phyloP scores from a whole-genome alignment of 768 basidiomycete species.

The Suillus cothurnatus region DNA sequence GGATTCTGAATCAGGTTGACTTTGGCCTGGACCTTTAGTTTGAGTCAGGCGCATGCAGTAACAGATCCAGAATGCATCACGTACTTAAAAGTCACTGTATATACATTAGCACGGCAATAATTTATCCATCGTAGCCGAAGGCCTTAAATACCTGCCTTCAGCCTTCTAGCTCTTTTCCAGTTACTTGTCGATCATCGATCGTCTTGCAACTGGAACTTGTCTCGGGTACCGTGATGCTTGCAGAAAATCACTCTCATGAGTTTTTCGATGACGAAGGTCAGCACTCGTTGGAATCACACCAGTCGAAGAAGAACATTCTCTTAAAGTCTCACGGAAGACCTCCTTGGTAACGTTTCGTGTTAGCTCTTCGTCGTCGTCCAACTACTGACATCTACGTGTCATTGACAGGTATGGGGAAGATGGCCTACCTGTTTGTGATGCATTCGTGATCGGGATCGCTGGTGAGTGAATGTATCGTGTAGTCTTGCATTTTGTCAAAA shows the following conservation, averaged over 20 bases:
- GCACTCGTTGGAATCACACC: slow-evolving; percentile 23
- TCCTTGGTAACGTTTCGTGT: slow-evolving; percentile 59
- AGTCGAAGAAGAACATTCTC: slow-evolving; percentile 68
- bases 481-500: not conserved
- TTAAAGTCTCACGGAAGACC: slow-evolving; percentile 84
- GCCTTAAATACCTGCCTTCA: slow-evolving; percentile 27
- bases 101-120: not conserved
- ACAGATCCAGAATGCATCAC: not conserved
- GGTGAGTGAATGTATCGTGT: slow-evolving; percentile 45
- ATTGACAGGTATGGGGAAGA: slow-evolving; percentile 73
- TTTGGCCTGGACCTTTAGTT: not conserved
- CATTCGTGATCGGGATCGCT: slow-evolving; percentile 84
- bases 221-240: slow-evolving; percentile 22
- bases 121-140: slow-evolving; percentile 28
- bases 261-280: slow-evolving; percentile 24
- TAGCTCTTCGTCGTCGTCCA: slow-evolving; percentile 5
- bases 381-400: slow-evolving; percentile 18
- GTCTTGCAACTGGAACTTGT: not conserved
- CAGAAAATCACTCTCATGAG: slow-evolving; percentile 26
- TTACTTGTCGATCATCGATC: not conserved
- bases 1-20: not conserved
- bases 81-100: not conserved
- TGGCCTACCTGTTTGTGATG: slow-evolving; percentile 67
- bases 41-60: not conserved
- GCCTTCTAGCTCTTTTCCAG: not conserved